Evolutionary conservation across 2,329 filamentous ascomycete genomes (phyloP).

Genomic region (Ophiocordyceps camponoti-saundersi): DNA sequence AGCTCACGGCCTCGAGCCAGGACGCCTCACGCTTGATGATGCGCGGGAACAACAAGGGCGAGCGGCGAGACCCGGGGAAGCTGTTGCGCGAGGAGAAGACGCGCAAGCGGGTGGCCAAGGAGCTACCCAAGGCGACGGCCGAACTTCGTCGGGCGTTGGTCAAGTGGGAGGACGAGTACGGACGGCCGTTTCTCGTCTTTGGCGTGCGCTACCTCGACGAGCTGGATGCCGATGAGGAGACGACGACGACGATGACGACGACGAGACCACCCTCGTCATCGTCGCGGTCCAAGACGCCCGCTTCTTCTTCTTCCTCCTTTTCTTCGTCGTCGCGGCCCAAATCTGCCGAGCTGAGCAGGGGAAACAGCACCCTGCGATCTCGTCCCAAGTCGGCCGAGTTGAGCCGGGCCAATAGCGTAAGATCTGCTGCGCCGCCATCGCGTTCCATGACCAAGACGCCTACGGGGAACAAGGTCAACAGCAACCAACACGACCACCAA

Average conservation of each 20-base stretch:
- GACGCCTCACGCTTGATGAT: constrained; percentile 88
- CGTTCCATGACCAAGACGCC: constrained; percentile 39
- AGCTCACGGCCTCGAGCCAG: constrained; percentile 78
- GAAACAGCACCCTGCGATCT: constrained; percentile 3
- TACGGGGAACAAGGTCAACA: constrained; percentile 5
- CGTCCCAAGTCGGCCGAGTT: constrained; percentile 3
- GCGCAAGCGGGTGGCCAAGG: constrained; percentile 92
- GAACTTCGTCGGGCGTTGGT: constrained; percentile 75
- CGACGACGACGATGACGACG: constrained; percentile 30
- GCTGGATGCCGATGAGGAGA: constrained; percentile 47
- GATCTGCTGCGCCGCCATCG: constrained; percentile 18
- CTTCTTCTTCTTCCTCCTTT: constrained; percentile 33
- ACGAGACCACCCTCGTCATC: constrained; percentile 1
- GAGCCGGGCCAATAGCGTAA: constrained; percentile 11
- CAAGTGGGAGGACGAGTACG: constrained; percentile 85
- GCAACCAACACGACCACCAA: constrained; percentile 2
- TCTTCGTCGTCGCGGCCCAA: constrained; percentile 19
- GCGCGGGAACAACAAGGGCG: constrained; percentile 79
- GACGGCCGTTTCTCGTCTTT: constrained; percentile 80
- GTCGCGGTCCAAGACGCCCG: constrained; percentile 56
- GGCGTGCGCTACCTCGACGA: constrained; percentile 82
- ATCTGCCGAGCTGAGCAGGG: constrained; percentile 11
- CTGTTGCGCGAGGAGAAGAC: constrained; percentile 94
- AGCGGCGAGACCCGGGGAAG: constrained; percentile 87
- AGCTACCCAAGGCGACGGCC: constrained; percentile 75